Base-by-base conservation (phyloP, 345 rosid genomes). In the Cochlearia excelsa region DNA sequence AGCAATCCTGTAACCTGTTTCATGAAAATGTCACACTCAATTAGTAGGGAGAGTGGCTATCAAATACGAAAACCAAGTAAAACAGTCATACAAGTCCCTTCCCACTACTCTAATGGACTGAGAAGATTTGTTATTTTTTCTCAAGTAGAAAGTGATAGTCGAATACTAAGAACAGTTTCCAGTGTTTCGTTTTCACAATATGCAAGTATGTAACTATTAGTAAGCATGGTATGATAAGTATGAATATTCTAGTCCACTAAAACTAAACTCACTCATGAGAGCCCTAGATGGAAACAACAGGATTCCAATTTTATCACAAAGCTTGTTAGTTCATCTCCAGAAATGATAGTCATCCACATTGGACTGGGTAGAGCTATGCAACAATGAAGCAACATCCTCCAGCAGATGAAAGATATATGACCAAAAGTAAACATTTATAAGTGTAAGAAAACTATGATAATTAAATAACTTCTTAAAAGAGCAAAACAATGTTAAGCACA, bases 1-100 rank as follows among this genome's bases (percentile, higher is more conserved):
- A 88, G 92, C 53, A 88, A 55, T 49, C 78, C 74, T 45, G 77
- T 68, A 52, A 88, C 81, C 98, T 91, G 84, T 34, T 38, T 46
- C 68, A 42, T 54, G 57, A 75, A 33, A 53, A 5, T 27, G 37
- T 47, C 44, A 54, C 23, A 47, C 43, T 51, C 42, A 67, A 65
- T 56, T 58, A 68, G 63, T 9, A 56, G 34, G 9, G n/a, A 40
- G 42, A 34, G 43, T 53, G 28, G 7, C 38, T 34, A 30, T 61
- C 41, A 71, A 43, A 44, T n/a, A 49, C 42, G 40, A 41, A 27
- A 27, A 53, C 37, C 16, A 46, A 40, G 26, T 10, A 43, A 43
- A 35, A 43, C 39, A 35, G 23, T 44, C 40, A 29, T 30, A 46
- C n/a, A 30, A 45, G 46, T 44, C 35, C 33, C 46, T 55, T 5